Base-by-base conservation (phyloP, 441 rosid genomes). In the Melianthus villosus region DNA sequence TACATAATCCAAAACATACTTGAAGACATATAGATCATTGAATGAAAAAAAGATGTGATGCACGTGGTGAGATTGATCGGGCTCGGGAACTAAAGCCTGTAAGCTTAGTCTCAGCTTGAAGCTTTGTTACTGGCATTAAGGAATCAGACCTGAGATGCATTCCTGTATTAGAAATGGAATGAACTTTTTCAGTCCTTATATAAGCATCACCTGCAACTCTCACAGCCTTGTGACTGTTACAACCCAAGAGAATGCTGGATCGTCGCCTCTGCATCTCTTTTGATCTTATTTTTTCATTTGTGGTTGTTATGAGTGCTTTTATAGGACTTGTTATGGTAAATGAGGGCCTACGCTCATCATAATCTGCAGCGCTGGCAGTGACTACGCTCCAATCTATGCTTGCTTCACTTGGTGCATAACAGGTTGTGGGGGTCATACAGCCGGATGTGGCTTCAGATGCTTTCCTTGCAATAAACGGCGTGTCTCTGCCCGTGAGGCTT, bases 351-450 rank as follows among this genome's bases (percentile, higher is more conserved):
- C 15, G 56, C 44, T 59, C 80, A 29, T 77, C 92, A 61, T 49
- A 57, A 46, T 82, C 96, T 0, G 79, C 92, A 0, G 75, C 85
- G 25, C 94, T 77, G 15, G 77, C 92, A 0, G 96, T 86, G 35
- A 75, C 77, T 2, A 82, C 89, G 26, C 94, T 86, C 96, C 94
- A 82, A 10, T 76, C 79, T 31, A 82, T 69, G 60, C 92, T 79
- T 22, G 69, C 94, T 51, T 86, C 94, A 7, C 96, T 86, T 1
- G 94, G 92, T 7, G 87, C 73, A 40, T 74, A 82, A 51, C 75
- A 42, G 46, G 67, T 57, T 36, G 73, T 55, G 15, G 85, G 82
- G 33, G 63, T 63, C 12, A 34, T 48, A 50, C 60, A 72, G 9
- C 55, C 77, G 0, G 85, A 75, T 3, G 68, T 57, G 2, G 59